Evolutionary conservation across 1,284 basidiomycete species (phyloP).

Genomic region (Heterobasidion parviporum): DNA sequence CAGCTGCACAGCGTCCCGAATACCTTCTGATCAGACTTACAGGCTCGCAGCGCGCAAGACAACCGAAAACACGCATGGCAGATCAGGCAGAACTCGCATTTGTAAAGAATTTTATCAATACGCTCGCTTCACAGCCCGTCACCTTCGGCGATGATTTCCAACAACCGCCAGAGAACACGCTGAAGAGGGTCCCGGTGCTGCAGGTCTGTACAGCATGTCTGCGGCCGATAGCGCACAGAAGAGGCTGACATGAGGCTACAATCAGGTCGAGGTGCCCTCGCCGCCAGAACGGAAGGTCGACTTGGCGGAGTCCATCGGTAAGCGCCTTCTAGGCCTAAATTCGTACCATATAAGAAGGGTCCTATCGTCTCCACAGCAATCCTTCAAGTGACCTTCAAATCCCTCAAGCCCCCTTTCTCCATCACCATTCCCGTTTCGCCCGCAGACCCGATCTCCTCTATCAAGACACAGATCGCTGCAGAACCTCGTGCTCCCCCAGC

Average conservation of each 20-base stretch:
- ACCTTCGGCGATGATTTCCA: conserved; percentile 71
- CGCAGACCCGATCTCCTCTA: conserved; percentile 70
- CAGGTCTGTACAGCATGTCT: conserved; percentile 37
- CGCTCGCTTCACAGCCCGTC: conserved; percentile 61
- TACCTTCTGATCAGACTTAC: neutral
- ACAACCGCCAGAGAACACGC: conserved; percentile 61
- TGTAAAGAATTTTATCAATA: conserved; percentile 64
- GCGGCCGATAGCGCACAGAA: neutral
- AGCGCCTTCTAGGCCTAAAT: conserved; percentile 6
- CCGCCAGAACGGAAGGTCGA: conserved; percentile 41
- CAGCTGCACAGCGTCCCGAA: neutral
- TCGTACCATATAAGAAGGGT: neutral
- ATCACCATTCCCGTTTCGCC: conserved; percentile 64
- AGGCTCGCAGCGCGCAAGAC: neutral
- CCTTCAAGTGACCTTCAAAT: conserved; percentile 80
- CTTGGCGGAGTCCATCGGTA: conserved; percentile 28
- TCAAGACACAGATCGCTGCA: conserved; percentile 67
- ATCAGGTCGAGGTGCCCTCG: conserved; percentile 49
- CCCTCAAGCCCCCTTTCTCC: conserved; percentile 75
- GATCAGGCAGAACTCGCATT: conserved; percentile 68
- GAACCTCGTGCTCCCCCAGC: conserved; percentile 61
- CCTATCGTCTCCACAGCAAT: conserved; percentile 28
- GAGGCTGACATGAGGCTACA: neutral
- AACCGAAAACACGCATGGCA: conserved; percentile 30
- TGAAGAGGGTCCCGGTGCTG: conserved; percentile 68